phyloP scores from a whole-genome alignment of 148 eudicot genomes.

The Tetragonia tetragonoides region DNA sequence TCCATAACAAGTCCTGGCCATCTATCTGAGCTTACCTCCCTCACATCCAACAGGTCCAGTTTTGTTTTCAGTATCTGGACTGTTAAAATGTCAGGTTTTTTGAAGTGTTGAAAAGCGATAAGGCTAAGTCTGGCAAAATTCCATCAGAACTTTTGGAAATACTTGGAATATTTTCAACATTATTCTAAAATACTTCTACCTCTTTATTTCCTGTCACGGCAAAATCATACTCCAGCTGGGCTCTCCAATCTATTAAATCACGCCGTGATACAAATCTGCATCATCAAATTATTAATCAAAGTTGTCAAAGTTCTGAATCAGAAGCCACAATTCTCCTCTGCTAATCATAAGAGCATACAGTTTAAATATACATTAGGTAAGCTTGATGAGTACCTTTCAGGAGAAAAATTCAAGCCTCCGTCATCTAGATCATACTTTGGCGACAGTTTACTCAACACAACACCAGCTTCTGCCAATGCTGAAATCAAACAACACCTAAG shows the following conservation, averaged over 20 bases:
- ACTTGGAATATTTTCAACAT: neutral
- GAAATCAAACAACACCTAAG: slow-evolving; percentile 22
- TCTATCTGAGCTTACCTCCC: slow-evolving; percentile 54
- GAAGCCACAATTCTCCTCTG: neutral
- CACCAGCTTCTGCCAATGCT: slow-evolving; percentile 94
- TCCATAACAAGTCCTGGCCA: slow-evolving; percentile 60
- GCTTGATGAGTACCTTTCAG: slow-evolving; percentile 64
- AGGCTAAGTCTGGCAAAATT: neutral
- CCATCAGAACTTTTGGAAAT: neutral
- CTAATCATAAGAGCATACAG: neutral
- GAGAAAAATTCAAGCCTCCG: slow-evolving; percentile 46
- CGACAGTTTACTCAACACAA: slow-evolving; percentile 66
- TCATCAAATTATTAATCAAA: slow-evolving; percentile 13
- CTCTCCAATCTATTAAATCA: slow-evolving; percentile 90
- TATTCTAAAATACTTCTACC: slow-evolving; percentile 42
- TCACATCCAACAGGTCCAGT: slow-evolving; percentile 71
- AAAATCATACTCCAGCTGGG: slow-evolving; percentile 74
- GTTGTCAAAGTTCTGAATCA: neutral
- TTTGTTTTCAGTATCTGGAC: slow-evolving; percentile 91
- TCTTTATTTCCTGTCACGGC: slow-evolving; percentile 48
- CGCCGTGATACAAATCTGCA: slow-evolving; percentile 63
- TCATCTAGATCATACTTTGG: slow-evolving; percentile 26
- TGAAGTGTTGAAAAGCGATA: slow-evolving; percentile 16
- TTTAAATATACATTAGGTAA: neutral
- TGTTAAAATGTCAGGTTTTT: slow-evolving; percentile 71